Conservation (phyloP, 73 alveolate genomes). For the Blepharisma japonicum region DNA sequence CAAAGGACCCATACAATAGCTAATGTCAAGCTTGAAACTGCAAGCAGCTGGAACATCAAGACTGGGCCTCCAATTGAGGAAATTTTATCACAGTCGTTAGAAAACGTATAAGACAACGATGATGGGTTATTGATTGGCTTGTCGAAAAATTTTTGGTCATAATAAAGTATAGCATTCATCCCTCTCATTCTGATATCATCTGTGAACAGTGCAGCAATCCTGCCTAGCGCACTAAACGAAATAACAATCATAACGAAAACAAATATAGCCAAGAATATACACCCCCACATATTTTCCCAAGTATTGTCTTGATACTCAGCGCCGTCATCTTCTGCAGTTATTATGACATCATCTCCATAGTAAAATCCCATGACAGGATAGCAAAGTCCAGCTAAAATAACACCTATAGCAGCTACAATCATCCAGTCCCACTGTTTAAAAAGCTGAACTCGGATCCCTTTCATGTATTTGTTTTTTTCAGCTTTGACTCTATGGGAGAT, state of each 20-base stretch:
- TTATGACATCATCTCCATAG: neutral
- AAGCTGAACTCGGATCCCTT: neutral
- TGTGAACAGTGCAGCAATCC: slow-evolving; percentile 21
- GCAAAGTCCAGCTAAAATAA: neutral
- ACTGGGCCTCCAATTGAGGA: neutral
- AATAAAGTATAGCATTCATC: slow-evolving; percentile 31
- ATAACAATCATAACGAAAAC: neutral
- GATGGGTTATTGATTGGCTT: slow-evolving; percentile 15
- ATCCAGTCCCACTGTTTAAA: neutral
- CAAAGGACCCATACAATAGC: neutral
- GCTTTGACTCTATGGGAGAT: neutral
- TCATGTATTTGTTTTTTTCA: neutral
- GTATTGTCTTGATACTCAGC: neutral
- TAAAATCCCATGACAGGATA: neutral
- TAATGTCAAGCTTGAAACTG: neutral
- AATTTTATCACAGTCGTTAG: slow-evolving; percentile 33
- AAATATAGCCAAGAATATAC: neutral
- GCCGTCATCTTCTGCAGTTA: neutral
- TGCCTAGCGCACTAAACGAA: neutral
- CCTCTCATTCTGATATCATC: slow-evolving; percentile 32
- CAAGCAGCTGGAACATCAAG: neutral
- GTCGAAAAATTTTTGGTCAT: slow-evolving; percentile 48
- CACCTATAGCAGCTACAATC: neutral
- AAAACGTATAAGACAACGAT: slow-evolving; percentile 35
- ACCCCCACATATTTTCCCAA: neutral